Base-by-base conservation (phyloP, 257 asterid species). In the Nyctanthes arbortristis region DNA sequence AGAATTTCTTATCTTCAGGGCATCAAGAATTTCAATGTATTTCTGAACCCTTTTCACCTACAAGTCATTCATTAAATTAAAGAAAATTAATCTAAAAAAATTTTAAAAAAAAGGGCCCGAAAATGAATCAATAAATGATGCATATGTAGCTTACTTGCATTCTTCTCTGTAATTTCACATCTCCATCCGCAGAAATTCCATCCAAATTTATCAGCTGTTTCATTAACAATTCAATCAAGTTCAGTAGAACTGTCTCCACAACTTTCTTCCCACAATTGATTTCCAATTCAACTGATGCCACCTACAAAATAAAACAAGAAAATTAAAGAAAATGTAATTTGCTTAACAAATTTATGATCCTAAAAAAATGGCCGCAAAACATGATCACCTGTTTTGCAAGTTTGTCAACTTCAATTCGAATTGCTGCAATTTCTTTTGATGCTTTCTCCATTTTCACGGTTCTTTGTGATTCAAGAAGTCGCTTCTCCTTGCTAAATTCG, bases 31-130 rank as follows among this genome's bases (percentile, higher is more conserved):
- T 78, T 93, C 97, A 4, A 93, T 89, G 74, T 84, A 84, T 65
- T 82, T 89, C 63, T 93, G 99, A 68, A 91, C 99, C 82, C 93
- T 89, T 66, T 88, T 93, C 73, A 93, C 98, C 98, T 93, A n/a
- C n/a, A n/a, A n/a, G n/a, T n/a, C n/a, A n/a, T n/a, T 58, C 72
- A 73, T n/a, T n/a, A n/a, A n/a, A n/a, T n/a, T n/a, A n/a, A n/a
- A n/a, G n/a, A n/a, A n/a, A n/a, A n/a, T n/a, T n/a, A n/a, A n/a
- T n/a, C n/a, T 5, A 0, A 4, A 9, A 56, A 22, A 30, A 18
- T 7, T n/a, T n/a, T 28, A 7, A 1, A 12, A 54, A 32, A 14
- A 3, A 1, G 5, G 2, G 25, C 9, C 1, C 5, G 3, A 24
- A 57, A 7, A 7, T 45, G 12, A 24, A 11, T 9, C 25, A 31